Conservation (phyloP, 352 stramenopile species). For the Globisporangium spinosum region DNA sequence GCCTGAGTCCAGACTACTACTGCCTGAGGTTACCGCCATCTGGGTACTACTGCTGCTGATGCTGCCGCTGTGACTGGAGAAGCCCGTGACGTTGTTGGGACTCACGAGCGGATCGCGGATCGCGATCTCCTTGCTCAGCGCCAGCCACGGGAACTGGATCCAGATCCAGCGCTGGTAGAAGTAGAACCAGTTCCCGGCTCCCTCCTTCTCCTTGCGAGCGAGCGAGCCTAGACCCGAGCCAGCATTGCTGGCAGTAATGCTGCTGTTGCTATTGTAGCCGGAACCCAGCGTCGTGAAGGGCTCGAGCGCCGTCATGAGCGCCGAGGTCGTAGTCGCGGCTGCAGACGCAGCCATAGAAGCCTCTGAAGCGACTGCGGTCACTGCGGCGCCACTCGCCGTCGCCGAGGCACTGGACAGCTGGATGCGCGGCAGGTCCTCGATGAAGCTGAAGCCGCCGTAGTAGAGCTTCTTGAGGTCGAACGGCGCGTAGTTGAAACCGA, state of each 20-base stretch:
- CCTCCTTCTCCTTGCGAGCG: constrained; percentile 41
- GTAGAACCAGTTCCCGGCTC: constrained; percentile 69
- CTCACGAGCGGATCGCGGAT: constrained; percentile 45
- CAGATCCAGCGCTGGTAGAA: constrained; percentile 92
- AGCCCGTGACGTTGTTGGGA: constrained; percentile 22
- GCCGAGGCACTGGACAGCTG: constrained; percentile 26
- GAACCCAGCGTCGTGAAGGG: constrained; percentile 23
- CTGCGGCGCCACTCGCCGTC: constrained; percentile 2
- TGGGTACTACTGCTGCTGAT: neutral
- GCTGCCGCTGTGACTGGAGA: neutral
- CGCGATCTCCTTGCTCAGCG: constrained; percentile 66
- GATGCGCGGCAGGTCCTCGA: constrained; percentile 52
- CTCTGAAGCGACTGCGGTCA: neutral
- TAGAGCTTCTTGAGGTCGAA: constrained; percentile 70
- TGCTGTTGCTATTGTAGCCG: neutral
- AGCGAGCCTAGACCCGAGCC: constrained; percentile 13
- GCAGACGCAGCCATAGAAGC: constrained; percentile 23
- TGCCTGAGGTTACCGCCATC: neutral
- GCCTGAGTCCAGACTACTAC: neutral
- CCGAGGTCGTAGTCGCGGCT: constrained; percentile 25
- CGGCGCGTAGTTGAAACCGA: constrained; percentile 71
- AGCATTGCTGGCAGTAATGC: neutral
- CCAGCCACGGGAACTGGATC: constrained; percentile 93
- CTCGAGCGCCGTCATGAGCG: constrained; percentile 21
- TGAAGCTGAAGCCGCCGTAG: constrained; percentile 72